phyloP scores from a whole-genome alignment of 1,284 basidiomycete species.

The Ustilago sp. region DNA sequence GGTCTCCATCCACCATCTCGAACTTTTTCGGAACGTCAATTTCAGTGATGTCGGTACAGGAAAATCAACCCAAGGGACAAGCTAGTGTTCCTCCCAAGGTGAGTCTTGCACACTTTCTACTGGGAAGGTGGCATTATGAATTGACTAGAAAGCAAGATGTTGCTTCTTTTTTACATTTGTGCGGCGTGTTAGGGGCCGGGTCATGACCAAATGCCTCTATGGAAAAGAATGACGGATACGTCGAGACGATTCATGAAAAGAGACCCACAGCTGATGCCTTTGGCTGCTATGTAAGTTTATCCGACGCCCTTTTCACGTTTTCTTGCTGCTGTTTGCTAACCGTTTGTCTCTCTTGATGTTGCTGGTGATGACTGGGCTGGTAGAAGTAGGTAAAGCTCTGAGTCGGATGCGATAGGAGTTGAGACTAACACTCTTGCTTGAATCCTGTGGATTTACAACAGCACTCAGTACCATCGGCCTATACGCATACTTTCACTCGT shows the following conservation, averaged over 20 bases:
- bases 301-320: background rate
- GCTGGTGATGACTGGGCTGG: background rate
- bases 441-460: background rate
- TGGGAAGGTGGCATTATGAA: background rate
- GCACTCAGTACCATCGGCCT: constrained; percentile 32
- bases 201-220: constrained; percentile 24
- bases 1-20: background rate
- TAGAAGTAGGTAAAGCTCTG: background rate
- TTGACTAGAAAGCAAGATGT: no score
- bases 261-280: constrained; percentile 38
- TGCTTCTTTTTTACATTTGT: background rate
- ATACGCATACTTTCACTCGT: constrained; percentile 31
- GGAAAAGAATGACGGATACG: constrained; percentile 14
- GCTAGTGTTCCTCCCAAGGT: constrained; percentile 38
- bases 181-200: constrained; percentile 15
- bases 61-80: constrained; percentile 19
- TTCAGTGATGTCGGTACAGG: constrained; percentile 17
- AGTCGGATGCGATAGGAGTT: no score
- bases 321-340: no score
- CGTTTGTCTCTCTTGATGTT: background rate
- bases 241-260: constrained; percentile 30
- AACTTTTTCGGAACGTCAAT: background rate
- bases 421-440: background rate
- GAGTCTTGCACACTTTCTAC: background rate
- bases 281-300: constrained; percentile 27